phyloP scores from a whole-genome alignment of 169 alveolate species.

The Eimeria necatrix region DNA sequence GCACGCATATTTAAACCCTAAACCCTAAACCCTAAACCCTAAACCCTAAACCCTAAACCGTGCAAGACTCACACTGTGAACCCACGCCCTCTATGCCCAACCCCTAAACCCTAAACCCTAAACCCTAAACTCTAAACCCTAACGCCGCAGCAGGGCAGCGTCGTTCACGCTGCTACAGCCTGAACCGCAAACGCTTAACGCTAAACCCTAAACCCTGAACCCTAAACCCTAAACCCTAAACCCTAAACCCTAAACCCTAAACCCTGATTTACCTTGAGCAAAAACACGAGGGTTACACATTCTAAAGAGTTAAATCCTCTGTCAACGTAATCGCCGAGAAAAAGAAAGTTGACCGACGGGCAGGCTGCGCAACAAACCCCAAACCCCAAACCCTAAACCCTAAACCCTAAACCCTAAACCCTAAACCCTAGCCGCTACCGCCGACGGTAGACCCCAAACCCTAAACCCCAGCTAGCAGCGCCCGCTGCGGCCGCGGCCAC shows the following conservation, averaged over 20 bases:
- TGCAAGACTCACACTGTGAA: neutral
- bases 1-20: neutral
- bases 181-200: no score
- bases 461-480: no score
- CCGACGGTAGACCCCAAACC: no score
- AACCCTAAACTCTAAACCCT: no score
- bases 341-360: slow-evolving; percentile 98
- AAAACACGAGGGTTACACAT: slow-evolving; percentile 98
- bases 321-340: slow-evolving; percentile 99
- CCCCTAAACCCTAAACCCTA: no score
- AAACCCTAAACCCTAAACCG: neutral
- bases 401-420: no score
- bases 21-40: neutral
- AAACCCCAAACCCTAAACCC: no score
- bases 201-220: no score
- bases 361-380: no score
- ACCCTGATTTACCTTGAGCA: slow-evolving; percentile 95
- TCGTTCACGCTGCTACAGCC: neutral
- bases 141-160: neutral
- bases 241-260: no score
- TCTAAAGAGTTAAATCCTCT: slow-evolving; percentile 99
- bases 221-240: neutral
- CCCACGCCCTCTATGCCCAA: neutral
- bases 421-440: no score
- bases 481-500: no score